A percentile compares a stretch with the other conserved stretches of the same genome.
Evolutionary conservation across 257 asterid species (phyloP).

Genomic region (Fraxinus anomala): DNA sequence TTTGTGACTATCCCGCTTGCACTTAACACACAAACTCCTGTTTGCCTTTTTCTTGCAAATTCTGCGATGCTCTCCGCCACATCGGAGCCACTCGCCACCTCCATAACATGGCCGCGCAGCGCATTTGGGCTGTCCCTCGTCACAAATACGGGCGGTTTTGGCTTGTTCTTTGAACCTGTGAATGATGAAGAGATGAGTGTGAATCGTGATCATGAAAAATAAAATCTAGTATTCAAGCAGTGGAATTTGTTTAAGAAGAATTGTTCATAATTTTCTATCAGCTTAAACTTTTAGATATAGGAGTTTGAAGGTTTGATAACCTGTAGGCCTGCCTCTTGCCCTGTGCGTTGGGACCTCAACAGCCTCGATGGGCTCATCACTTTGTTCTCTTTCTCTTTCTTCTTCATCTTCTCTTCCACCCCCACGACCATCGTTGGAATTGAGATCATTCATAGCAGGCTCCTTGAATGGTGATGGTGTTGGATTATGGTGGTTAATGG

Average conservation of each 20-base stretch:
- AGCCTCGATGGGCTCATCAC: constrained; percentile 21
- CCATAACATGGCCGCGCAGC: constrained; percentile 26
- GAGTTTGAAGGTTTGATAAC: neutral
- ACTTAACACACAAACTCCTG: constrained; percentile 24
- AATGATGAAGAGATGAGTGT: neutral
- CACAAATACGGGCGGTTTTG: constrained; percentile 22
- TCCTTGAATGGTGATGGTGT: neutral
- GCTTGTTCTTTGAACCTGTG: constrained; percentile 25
- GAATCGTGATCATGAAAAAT: too few relatives aligned
- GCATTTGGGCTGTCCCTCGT: constrained; percentile 27
- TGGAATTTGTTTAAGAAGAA: too few relatives aligned
- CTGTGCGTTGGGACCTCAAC: neutral
- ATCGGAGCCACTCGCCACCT: constrained; percentile 23
- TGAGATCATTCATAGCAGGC: neutral
- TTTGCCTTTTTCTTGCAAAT: constrained; percentile 23
- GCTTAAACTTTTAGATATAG: neutral
- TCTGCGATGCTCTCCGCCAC: constrained; percentile 20
- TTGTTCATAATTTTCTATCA: neutral
- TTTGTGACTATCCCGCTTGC: constrained; percentile 22
- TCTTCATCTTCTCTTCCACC: constrained; percentile 22
- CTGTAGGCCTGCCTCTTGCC: constrained; percentile 18
- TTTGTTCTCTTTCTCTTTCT: constrained; percentile 5
- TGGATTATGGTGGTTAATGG: constrained; percentile 1
- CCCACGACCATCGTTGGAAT: neutral
- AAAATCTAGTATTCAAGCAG: too few relatives aligned